Conservation (phyloP, 352 stramenopile species). For the Phytophthora boehmeriae region DNA sequence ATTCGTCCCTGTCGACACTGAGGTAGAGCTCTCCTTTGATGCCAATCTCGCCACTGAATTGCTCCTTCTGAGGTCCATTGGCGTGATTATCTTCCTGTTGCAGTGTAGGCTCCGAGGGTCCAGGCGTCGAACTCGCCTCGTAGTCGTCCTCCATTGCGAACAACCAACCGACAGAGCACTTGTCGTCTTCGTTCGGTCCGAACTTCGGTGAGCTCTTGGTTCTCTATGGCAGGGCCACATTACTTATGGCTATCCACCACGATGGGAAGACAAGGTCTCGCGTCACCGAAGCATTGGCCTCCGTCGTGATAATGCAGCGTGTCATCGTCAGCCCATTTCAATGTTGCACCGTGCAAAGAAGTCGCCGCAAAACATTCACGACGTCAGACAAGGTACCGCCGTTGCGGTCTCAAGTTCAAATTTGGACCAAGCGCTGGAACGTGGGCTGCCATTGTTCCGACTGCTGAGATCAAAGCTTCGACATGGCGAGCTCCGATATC, state of each 20-base stretch:
- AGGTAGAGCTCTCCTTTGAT: slow-evolving; percentile 71
- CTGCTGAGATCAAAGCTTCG: not conserved
- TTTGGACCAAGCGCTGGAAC: not conserved
- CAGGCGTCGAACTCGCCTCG: slow-evolving; percentile 19
- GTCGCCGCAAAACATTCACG: not conserved
- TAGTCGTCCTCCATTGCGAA: slow-evolving; percentile 25
- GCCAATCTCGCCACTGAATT: slow-evolving; percentile 63
- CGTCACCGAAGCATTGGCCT: too few species aligned
- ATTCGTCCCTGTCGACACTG: slow-evolving; percentile 63
- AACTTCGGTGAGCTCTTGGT: slow-evolving; percentile 1
- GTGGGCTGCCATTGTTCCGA: slow-evolving; percentile 10
- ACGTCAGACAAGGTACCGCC: slow-evolving; percentile 10
- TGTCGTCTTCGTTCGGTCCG: slow-evolving; percentile 7
- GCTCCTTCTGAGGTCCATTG: not conserved
- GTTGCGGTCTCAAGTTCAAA: slow-evolving; percentile 1
- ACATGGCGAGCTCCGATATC: slow-evolving; percentile 31
- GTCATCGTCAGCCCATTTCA: not conserved
- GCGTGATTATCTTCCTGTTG: slow-evolving; percentile 3
- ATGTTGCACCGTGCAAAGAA: not conserved
- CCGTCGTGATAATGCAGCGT: not conserved
- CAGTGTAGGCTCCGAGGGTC: slow-evolving; percentile 2
- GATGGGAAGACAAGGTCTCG: not conserved
- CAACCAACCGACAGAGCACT: slow-evolving; percentile 14
- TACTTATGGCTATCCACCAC: slow-evolving; percentile 1
- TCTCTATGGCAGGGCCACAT: slow-evolving; percentile 1